Percentiles rank a stretch among this genome's conserved stretches.
Conservation (phyloP, 768 basidiomycete species). For the Boletus coccyginus region DNA sequence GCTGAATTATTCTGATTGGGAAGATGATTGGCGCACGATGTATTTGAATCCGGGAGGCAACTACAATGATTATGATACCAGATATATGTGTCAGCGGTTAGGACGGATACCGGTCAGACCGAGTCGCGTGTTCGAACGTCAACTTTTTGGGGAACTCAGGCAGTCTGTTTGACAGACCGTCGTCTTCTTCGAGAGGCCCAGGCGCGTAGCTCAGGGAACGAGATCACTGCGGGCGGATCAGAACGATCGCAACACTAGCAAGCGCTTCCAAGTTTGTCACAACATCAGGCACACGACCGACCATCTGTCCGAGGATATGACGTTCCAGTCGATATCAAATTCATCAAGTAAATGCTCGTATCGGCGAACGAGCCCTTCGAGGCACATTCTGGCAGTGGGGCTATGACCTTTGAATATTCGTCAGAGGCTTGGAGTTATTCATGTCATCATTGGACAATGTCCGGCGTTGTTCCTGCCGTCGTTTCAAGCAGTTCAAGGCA, state of each 20-base stretch:
- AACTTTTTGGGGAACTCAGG: not conserved
- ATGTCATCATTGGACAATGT: not conserved
- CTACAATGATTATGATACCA: not conserved
- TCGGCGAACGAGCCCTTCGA: not conserved
- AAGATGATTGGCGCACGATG: not conserved
- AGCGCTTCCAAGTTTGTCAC: not conserved
- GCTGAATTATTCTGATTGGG: not conserved
- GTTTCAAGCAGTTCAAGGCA: not conserved
- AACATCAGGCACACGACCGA: not conserved
- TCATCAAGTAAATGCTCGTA: not conserved
- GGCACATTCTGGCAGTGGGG: not conserved
- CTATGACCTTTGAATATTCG: not conserved
- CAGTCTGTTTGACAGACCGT: not conserved
- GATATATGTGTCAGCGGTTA: not conserved
- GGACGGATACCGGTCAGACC: not conserved
- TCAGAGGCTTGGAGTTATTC: not conserved
- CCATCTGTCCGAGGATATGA: slow-evolving; percentile 1
- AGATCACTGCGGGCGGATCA: slow-evolving; percentile 2
- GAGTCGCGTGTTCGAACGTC: not conserved
- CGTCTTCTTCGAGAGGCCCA: not conserved
- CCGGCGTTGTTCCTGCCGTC: not conserved
- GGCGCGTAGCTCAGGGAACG: not conserved
- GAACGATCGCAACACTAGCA: not conserved
- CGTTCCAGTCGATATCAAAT: not conserved
- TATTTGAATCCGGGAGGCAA: not conserved